A percentile compares a stretch with the other conserved stretches of the same genome.
Conservation (phyloP, 73 alveolate genomes). For the Effrenium voratum region DNA sequence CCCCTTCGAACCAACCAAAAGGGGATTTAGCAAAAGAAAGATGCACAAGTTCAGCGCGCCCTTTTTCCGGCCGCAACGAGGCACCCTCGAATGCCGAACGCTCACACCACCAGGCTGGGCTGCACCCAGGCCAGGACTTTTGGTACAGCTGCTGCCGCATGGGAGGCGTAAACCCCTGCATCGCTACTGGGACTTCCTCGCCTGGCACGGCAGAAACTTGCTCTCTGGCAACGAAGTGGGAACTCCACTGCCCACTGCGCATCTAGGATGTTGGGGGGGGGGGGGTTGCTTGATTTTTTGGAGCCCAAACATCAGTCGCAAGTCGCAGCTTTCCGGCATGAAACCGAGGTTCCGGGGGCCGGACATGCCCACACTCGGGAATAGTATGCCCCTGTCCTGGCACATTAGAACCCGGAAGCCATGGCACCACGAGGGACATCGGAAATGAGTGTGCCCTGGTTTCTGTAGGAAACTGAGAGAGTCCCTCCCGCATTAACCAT, state of each 20-base stretch:
- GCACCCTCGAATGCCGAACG: neutral
- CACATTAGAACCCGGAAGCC: neutral
- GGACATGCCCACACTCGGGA: neutral
- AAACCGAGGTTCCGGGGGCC: neutral
- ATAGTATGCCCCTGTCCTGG: conserved; percentile 9
- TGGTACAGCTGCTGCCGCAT: neutral
- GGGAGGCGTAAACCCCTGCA: neutral
- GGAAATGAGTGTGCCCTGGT: neutral
- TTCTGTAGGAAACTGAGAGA: neutral
- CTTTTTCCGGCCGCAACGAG: neutral
- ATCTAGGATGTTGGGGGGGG: too few relatives aligned
- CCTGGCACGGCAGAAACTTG: neutral
- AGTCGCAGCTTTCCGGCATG: neutral
- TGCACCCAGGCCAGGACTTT: neutral
- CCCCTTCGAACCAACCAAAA: neutral
- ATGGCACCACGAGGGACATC: neutral
- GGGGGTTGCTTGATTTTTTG: neutral
- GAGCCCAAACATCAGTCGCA: neutral
- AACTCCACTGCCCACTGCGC: too few relatives aligned
- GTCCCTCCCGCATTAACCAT: neutral
- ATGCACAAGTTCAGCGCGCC: neutral
- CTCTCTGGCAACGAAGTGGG: too few relatives aligned
- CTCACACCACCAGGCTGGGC: neutral
- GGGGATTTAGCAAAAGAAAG: too few relatives aligned
- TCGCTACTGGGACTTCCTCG: neutral